These are phyloP conservation scores for Saururus chinensis DNA, from an alignment of 164 flowering plant genomes.

Conservation along the genomic window DNA sequence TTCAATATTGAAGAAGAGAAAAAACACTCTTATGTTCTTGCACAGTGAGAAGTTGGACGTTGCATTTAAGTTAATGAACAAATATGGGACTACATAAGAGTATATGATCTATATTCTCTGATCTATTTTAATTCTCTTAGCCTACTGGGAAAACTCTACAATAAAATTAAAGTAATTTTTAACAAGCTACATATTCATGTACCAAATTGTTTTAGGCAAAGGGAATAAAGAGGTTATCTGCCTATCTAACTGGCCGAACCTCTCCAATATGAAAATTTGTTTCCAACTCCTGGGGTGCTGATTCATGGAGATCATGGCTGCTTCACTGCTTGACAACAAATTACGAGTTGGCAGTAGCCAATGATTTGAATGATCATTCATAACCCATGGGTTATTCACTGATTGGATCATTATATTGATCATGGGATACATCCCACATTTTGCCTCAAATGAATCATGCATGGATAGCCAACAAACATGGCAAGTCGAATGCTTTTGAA, in stretches of 20 bases:
- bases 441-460: constrained; percentile 28
- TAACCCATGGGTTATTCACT: constrained; percentile 17
- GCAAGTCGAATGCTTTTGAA: constrained; percentile 63
- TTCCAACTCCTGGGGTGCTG: constrained; percentile 15
- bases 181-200: not conserved
- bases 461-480: constrained; percentile 71
- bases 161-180: too few relatives aligned
- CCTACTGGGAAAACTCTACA: not conserved
- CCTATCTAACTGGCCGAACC: not conserved
- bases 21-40: constrained; percentile 10
- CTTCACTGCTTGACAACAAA: constrained; percentile 16
- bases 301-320: constrained; percentile 15
- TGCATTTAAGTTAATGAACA: constrained; percentile 24
- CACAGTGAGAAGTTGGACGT: constrained; percentile 29
- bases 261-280: not conserved
- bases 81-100: too few relatives aligned
- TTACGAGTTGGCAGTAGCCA: constrained; percentile 24
- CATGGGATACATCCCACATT: constrained; percentile 14
- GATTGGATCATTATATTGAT: constrained; percentile 12
- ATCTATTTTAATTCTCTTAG: not conserved
- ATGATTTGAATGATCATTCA: constrained; percentile 26
- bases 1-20: constrained; percentile 26
- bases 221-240: not conserved
- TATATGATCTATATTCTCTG: not conserved
- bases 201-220: not conserved